Evolutionary conservation across 192 early-diverging fungal genomes (phyloP), one percentile per base, ranked within the genome.

Genomic region (Podila epigama): DNA sequence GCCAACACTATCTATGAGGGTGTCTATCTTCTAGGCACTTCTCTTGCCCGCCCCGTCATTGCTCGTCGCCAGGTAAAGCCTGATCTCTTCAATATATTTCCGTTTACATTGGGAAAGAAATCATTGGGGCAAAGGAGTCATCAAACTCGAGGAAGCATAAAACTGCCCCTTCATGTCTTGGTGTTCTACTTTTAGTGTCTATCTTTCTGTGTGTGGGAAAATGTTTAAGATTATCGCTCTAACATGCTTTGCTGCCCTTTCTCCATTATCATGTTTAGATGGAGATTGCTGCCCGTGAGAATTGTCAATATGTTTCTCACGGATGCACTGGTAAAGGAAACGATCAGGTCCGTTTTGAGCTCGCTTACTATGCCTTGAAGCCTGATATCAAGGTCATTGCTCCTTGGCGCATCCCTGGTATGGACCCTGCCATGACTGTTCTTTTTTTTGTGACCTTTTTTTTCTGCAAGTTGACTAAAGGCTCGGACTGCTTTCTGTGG

Each of bases 291-390:
- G 83, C 87, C 60, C 85, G 84, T 40, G 98, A 99, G 86, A 94
- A 92, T 51, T 99, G 98, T 86, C 89, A 95, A 35, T 95, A 85
- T 75, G 96, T 99, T 5, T 94, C 96, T n/a, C 98, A 99, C 84
- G 96, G 98, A 18, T 98, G 97, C 90, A 98, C 98, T 33, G 97
- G 98, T 62, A 99, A 99, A 85, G 97, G 98, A 58, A 99, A 99
- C 88, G 98, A 99, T 83, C 98, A 99, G 86, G 97, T 99, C 61
- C 93, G 97, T 41, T 99, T 99, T 80, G 98, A 99, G 85, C 89
- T 98, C 50, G 96, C 92, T 28, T 99, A 98, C 90, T 97, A 97
- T 75, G 95, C 98, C 18, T 86, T 99, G 41, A 89, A 94, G 63
- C 96, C 95, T 39, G 83, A 88, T 71, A 96, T 98, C 75, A 88